phyloP scores from a whole-genome alignment of 148 eudicot species.

The Limonium bicolor region DNA sequence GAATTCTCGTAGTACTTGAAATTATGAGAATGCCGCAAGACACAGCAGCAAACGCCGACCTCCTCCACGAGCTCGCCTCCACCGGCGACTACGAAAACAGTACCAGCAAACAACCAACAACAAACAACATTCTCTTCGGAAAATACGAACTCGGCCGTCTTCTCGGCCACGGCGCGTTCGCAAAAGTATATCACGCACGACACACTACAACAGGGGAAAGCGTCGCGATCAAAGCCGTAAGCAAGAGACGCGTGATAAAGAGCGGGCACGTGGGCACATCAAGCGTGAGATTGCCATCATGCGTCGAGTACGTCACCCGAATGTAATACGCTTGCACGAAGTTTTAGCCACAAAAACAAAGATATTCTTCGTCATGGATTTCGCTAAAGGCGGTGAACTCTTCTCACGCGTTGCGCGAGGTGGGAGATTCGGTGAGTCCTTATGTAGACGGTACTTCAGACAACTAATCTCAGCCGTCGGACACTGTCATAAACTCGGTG shows the following conservation, averaged over 20 bases:
- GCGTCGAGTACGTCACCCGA: conserved; percentile 40
- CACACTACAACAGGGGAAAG: conserved; percentile 26
- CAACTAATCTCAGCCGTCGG: conserved; percentile 56
- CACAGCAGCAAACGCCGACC: no score
- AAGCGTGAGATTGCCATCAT: conserved; percentile 51
- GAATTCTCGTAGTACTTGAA: no score
- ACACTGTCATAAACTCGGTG: conserved; percentile 51
- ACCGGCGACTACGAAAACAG: background rate
- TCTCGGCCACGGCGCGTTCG: conserved; percentile 58
- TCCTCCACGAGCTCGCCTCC: background rate
- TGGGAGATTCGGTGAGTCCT: conserved; percentile 59
- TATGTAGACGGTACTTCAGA: conserved; percentile 53
- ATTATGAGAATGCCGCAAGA: no score
- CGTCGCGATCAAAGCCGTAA: conserved; percentile 49
- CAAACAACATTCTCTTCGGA: conserved; percentile 13
- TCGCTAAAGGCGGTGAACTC: conserved; percentile 68
- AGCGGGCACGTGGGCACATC: conserved; percentile 20
- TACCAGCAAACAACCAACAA: background rate
- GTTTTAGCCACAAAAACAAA: conserved; percentile 49
- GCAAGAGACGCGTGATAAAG: conserved; percentile 23
- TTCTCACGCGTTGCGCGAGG: conserved; percentile 44
- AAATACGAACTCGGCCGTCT: conserved; percentile 54
- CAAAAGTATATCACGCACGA: conserved; percentile 61
- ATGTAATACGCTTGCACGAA: conserved; percentile 44
- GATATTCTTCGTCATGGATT: conserved; percentile 53